These are phyloP conservation scores for Neonectria hederae DNA, from an alignment of 2,329 filamentous ascomycete genomes.

Conservation along the genomic window DNA sequence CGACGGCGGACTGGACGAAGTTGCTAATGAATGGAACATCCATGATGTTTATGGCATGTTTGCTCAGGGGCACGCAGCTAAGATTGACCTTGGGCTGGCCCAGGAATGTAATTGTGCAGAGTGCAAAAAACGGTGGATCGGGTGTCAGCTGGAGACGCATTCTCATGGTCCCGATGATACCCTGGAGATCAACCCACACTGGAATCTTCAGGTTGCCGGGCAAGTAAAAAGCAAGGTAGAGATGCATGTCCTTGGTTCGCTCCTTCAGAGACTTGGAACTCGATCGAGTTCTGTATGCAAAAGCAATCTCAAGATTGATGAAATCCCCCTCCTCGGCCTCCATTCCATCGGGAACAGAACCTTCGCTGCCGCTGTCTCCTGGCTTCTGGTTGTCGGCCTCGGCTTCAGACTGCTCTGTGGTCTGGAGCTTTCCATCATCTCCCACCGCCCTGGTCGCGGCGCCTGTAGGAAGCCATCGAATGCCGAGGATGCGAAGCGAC, in stretches of 20 bases:
- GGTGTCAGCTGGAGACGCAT: conserved; percentile 77
- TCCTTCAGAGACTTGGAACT: conserved; percentile 70
- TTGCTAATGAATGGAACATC: conserved; percentile 78
- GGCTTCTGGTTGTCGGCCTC: conserved; percentile 49
- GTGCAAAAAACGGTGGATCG: conserved; percentile 80
- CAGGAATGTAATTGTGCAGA: conserved; percentile 78
- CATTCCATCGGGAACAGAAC: conserved; percentile 65
- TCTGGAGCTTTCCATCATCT: conserved; percentile 62
- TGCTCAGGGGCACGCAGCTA: conserved; percentile 75
- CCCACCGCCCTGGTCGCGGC: conserved; percentile 71
- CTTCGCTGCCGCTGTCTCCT: conserved; percentile 49
- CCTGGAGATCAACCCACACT: conserved; percentile 79
- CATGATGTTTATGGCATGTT: conserved; percentile 77
- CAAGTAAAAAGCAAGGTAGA: conserved; percentile 77
- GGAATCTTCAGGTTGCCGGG: conserved; percentile 63
- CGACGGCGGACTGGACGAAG: conserved; percentile 78
- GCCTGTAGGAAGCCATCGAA: conserved; percentile 77
- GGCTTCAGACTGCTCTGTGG: conserved; percentile 48
- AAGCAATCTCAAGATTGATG: conserved; percentile 78
- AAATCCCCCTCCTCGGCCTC: conserved; percentile 82
- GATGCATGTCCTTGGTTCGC: conserved; percentile 72
- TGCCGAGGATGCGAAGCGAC: conserved; percentile 73
- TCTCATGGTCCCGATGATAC: conserved; percentile 75
- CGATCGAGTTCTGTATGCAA: conserved; percentile 74
- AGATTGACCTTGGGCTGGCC: conserved; percentile 78